Evolutionary conservation across 129 eudicot species (phyloP), one percentile per base, ranked within the genome.

Genomic region (Tagetes patula): DNA sequence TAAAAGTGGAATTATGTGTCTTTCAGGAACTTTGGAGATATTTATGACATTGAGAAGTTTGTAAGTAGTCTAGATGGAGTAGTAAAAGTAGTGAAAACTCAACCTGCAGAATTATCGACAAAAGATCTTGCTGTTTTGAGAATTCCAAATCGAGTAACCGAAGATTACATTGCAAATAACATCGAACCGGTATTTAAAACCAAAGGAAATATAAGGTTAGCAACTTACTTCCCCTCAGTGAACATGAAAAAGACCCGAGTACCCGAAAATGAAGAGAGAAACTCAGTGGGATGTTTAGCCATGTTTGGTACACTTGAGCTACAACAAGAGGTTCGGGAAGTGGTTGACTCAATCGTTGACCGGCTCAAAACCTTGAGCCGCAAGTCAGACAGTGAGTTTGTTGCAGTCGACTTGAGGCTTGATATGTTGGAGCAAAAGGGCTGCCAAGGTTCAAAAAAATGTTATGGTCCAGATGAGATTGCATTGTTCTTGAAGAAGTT

Each of bases 201-300:
- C 31, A 94, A 88, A 67, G 96, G 97, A 47, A 88, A 94, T 73
- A 75, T 90, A 61, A 94, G 99, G 82, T 75, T 94, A 13, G 97
- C 82, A 10, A 94, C 99, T 13, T 90, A 90, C 80, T 94, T 94
- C 84, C 97, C 99, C 20, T 94, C 97, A 1, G 93, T 86, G 47
- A 94, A 94, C 82, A 94, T 94, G 99, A 90, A 84, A 76, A 88
- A 80, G 80, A 65, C 12, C 34, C 67, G 71, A 2, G 82, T 69
- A 65, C 65, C 69, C 6, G 79, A 83, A 62, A 80, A 81, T 55
- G 82, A 79, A 45, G 83, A 82, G 31, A 66, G 70, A 14, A 82
- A 84, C 33, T 75, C 97, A 7, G 78, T 86, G 36, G 96, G 93
- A 75, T 94, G 97, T 71, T 77, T 88, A 69, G 96, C 87, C 64